Percentiles rank a stretch among this genome's conserved stretches.
phyloP scores from a whole-genome alignment of 108 stramenopile genomes.

The Asterionellopsis glacialis region DNA sequence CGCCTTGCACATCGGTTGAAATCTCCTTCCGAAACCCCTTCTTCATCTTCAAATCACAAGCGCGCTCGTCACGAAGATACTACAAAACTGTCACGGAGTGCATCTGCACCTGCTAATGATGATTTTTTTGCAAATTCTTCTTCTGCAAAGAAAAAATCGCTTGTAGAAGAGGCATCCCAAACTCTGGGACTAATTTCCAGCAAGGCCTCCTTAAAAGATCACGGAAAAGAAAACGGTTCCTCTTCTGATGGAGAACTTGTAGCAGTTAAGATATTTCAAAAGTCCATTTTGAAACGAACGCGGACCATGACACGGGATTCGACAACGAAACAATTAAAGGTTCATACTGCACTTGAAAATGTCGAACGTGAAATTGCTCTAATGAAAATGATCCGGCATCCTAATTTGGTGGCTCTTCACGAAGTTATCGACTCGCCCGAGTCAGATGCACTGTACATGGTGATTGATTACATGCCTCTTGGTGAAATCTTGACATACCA shows the following conservation, averaged over 20 bases:
- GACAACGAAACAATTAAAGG: conserved; percentile 30
- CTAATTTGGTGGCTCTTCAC: conserved; percentile 68
- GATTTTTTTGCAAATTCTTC: background rate
- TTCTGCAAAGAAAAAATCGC: background rate
- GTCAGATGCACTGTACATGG: conserved; percentile 78
- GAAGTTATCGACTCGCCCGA: conserved; percentile 87
- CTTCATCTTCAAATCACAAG: background rate
- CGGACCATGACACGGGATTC: conserved; percentile 60
- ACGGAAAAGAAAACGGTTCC: conserved; percentile 7
- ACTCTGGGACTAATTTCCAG: background rate
- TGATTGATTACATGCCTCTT: conserved; percentile 82
- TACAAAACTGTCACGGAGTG: background rate
- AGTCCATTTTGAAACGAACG: conserved; percentile 71
- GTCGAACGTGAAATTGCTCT: conserved; percentile 87
- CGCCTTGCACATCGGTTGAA: conserved; percentile 45
- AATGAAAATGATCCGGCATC: conserved; percentile 84
- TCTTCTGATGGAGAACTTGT: conserved; percentile 55
- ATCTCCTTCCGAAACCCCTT: background rate
- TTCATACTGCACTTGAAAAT: conserved; percentile 73
- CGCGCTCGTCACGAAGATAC: background rate
- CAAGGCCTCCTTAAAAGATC: background rate
- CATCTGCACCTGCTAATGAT: background rate
- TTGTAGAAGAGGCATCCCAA: background rate
- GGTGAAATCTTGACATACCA: conserved; percentile 87
- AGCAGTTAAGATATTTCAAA: conserved; percentile 80